Evolutionary conservation across 306 rosid species (phyloP).

Genomic region (Dalbergia cochinchinensis): DNA sequence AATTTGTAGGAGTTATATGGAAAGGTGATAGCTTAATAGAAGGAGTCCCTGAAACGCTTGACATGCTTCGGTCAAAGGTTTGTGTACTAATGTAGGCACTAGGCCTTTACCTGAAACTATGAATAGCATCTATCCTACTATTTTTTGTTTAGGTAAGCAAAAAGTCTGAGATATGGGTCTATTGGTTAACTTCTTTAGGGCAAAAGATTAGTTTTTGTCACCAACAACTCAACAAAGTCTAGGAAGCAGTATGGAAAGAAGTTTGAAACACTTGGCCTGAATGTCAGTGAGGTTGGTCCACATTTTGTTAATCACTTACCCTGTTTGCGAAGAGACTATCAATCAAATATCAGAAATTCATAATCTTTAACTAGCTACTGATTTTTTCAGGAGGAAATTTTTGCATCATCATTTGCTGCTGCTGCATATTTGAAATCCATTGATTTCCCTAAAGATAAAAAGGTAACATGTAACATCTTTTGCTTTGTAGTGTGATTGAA

Average conservation of each 20-base stretch:
- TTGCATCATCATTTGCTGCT: constrained; percentile 98
- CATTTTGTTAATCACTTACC: constrained; percentile 27
- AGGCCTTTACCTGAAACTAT: constrained; percentile 36
- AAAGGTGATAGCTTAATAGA: constrained; percentile 93
- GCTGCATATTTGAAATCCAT: constrained; percentile 95
- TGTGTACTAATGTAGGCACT: constrained; percentile 44
- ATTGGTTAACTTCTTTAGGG: constrained; percentile 63
- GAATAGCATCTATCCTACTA: neutral
- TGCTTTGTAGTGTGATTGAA: constrained; percentile 10
- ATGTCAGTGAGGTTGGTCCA: constrained; percentile 77
- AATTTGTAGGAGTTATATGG: constrained; percentile 94
- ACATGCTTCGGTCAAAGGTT: constrained; percentile 95
- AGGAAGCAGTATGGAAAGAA: constrained; percentile 99
- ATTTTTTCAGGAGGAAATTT: constrained; percentile 87
- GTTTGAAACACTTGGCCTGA: constrained; percentile 95
- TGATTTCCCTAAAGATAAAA: constrained; percentile 90
- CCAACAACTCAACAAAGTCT: constrained; percentile 98
- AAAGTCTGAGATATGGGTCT: constrained; percentile 22
- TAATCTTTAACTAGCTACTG: constrained; percentile 27
- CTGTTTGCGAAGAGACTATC: constrained; percentile 32
- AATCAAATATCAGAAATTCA: neutral
- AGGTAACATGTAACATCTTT: constrained; percentile 56
- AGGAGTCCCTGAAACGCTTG: constrained; percentile 97
- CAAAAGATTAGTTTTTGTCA: constrained; percentile 92
- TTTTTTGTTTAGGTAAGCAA: neutral